Conservation (phyloP, 2,329 filamentous ascomycete species). For the Penicillium janthinellum region DNA sequence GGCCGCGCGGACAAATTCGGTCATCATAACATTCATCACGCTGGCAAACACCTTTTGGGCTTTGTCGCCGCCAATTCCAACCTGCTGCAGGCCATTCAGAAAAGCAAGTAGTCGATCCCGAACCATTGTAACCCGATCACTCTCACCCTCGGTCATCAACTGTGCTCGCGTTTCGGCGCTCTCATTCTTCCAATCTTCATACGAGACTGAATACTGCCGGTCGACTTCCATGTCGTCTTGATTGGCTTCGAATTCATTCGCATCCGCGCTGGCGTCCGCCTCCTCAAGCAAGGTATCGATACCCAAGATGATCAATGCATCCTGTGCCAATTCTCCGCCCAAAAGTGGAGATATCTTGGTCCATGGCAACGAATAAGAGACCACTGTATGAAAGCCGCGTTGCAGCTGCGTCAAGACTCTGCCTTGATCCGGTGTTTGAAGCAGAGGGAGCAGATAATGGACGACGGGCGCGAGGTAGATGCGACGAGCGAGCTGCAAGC, state of each 20-base stretch:
- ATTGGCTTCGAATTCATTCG: conserved; percentile 22
- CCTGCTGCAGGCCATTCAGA: conserved; percentile 50
- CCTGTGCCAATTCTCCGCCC: conserved; percentile 47
- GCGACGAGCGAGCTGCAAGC: conserved; percentile 38
- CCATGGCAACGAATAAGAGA: conserved; percentile 51
- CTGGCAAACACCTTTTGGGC: conserved; percentile 60
- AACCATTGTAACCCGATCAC: conserved; percentile 31
- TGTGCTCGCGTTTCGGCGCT: conserved; percentile 28
- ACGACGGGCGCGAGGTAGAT: conserved; percentile 43
- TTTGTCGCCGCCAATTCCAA: conserved; percentile 58
- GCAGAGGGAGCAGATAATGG: conserved; percentile 36
- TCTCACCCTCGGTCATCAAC: conserved; percentile 39
- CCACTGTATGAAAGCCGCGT: conserved; percentile 49
- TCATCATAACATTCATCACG: conserved; percentile 60
- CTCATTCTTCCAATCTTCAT: conserved; percentile 40
- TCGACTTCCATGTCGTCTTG: conserved; percentile 44
- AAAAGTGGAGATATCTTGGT: conserved; percentile 47
- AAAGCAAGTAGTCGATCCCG: conserved; percentile 42
- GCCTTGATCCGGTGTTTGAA: conserved; percentile 31
- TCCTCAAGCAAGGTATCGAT: conserved; percentile 37
- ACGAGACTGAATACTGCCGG: conserved; percentile 38
- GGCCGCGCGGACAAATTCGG: conserved; percentile 57
- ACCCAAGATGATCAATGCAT: conserved; percentile 47
- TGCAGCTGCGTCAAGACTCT: conserved; percentile 41
- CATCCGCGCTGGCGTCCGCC: conserved; percentile 1